Conservation (phyloP, 495 filamentous ascomycete species). For the Xylona heveae region DNA sequence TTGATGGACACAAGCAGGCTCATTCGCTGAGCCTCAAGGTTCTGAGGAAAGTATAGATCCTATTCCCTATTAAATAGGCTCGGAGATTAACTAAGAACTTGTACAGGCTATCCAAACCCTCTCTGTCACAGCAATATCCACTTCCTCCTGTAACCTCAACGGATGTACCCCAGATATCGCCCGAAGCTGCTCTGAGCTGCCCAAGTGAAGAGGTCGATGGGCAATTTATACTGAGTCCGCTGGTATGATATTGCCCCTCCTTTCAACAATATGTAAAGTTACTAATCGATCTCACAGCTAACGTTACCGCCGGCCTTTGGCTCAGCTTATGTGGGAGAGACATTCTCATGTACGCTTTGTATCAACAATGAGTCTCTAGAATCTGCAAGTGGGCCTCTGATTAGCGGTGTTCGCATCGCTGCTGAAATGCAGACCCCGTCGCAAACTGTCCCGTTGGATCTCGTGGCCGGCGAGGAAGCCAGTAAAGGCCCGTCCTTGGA, state of each 20-base stretch:
- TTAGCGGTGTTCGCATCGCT: constrained; percentile 58
- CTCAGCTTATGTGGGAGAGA: constrained; percentile 86
- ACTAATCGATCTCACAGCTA: constrained; percentile 23
- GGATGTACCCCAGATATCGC: constrained; percentile 24
- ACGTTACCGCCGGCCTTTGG: constrained; percentile 89
- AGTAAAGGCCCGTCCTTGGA: constrained; percentile 27
- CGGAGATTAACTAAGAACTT: constrained; percentile 19
- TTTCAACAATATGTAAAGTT: not conserved
- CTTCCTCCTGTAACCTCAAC: constrained; percentile 20
- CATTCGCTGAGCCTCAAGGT: constrained; percentile 81
- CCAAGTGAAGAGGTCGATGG: constrained; percentile 24
- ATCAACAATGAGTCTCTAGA: constrained; percentile 56
- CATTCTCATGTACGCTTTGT: constrained; percentile 82
- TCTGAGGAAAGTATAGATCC: constrained; percentile 24
- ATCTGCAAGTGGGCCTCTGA: constrained; percentile 23
- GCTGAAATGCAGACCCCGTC: constrained; percentile 92
- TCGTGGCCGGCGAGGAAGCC: constrained; percentile 13
- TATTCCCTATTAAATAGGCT: not conserved
- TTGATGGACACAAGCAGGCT: constrained; percentile 49
- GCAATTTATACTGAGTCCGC: constrained; percentile 36
- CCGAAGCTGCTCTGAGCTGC: constrained; percentile 28
- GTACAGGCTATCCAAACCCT: constrained; percentile 18
- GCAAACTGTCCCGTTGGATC: constrained; percentile 32
- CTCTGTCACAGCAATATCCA: constrained; percentile 25
- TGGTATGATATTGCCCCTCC: constrained; percentile 19